Base-by-base conservation (phyloP, 2,329 filamentous ascomycete species). In the Aspergillus floridensis region DNA sequence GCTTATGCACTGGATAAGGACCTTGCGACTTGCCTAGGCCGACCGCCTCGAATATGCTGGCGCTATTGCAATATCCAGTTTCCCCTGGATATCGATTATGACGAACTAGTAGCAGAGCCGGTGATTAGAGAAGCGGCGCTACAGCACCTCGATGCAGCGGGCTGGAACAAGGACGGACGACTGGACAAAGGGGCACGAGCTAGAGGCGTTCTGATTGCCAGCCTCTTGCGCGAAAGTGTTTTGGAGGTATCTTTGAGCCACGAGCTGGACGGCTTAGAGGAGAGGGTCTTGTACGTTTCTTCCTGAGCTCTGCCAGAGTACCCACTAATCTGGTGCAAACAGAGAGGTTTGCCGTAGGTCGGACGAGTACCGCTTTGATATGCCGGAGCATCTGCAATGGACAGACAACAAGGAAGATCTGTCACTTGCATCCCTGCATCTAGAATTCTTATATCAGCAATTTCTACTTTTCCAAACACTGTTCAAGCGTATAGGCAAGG, bases 1-100 rank as follows among this genome's bases (percentile, higher is more conserved):
- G 71, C 73, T 4, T 81, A 79, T 56, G 73, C 74, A 0, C 71
- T 74, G 0, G 80, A 81, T 60, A 81, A 80, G 58, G 76, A 76
- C 26, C 62, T 80, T 2, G 75, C 78, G 0, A 76, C 80, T 2
- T 80, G 81, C 38, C 70, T 81, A 2, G 80, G 79, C 2, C 73
- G 80, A 1, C 80, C 80, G 0, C 77, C 78, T 3, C 72, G 78
- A 3, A 76, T 81, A 6, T 68, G 69, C 24, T 67, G 71, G 38
- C 70, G 71, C 21, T 79, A 74, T 56, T 79, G 77, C 61, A 62
- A 67, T 26, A 47, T 66, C 2, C 59, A 46, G 16, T 50, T 48
- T 3, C 64, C 64, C 0, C 46, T 72, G 22, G 70, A 72, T 47
- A 53, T 72, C 6, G 54, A 56, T 6, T 61, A 59, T 24, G 64